Base-by-base conservation (phyloP, 176 grass and related monocot species). In the Poa pratensis region DNA sequence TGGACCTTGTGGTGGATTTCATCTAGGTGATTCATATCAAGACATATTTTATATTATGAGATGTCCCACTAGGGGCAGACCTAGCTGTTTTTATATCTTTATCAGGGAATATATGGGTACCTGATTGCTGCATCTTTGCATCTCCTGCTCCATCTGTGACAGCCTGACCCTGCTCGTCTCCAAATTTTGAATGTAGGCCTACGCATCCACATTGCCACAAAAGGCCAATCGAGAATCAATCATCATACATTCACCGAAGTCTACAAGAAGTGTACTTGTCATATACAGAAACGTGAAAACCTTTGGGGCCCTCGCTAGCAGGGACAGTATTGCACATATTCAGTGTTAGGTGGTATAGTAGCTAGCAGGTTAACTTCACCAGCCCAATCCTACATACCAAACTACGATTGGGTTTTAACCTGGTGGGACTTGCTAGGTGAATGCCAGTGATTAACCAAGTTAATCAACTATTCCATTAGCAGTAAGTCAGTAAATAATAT, bases 101-200 rank as follows among this genome's bases (percentile, higher is more conserved):
- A 58, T 69, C 22, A 19, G 9, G 14, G 19, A 49, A 34, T 35
- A 16, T 10, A 7, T 45, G 19, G 18, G 35, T 78, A 92, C 91
- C 69, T 88, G 92, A 69, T 80, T 4, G 83, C 83, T 83, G 10
- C 86, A 53, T 83, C 92, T 88, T 5, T 90, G 88, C 24, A 90
- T 11, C 16, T 94, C 92, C 34, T 94, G 92, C 68, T 94, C 92
- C 64, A 94, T 16, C 1, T 90, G 88, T 61, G 82, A 80, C 53
- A 94, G 24, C 69, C 86, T 91, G 49, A 94, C 86, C 75, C 92
- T 83, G 77, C 92, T 94, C 19, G 78, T 86, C 92, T 94, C 92
- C 53, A 94, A 84, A 54, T 94, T 90, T 52, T 94, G 92, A 81
- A 94, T 88, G 73, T 94, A 94, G 52, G 89, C 89, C 92, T 94